Base-by-base conservation (phyloP, 148 eudicot species). In the Polygonum maritimum region DNA sequence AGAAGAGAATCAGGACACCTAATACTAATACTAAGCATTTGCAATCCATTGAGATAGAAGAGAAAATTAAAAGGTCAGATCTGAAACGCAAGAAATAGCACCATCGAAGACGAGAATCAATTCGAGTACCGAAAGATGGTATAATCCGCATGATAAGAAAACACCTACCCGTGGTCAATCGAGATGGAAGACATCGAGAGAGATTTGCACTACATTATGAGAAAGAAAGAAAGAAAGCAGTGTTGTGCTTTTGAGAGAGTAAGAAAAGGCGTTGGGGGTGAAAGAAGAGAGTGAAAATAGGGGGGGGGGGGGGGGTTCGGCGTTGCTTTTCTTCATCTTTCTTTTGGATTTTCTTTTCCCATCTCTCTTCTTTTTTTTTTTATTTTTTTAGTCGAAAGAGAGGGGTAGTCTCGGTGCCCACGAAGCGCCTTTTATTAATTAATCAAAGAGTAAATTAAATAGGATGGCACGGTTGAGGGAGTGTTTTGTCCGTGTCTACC, bases 131-230 rank as follows among this genome's bases (percentile, higher is more conserved):
- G 38, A 12, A 12, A 15, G 16, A 4, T 67, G 45, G 41, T 15
- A 38, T 19, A 67, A 67, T 67, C 45, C 21, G 15, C 21, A 36
- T 7, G 18, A 0, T 15, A 36, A 3, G 15, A 67, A 48, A 55
- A 67, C 1, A 35, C 71, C 70, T 77, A 81, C n/a, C 82, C 84
- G 77, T 77, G 78, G 77, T 80, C 82, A 33, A 85, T 57, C 55
- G 62, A 73, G 14, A 57, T 69, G 14, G 71, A 81, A 79, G 79
- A 35, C 76, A 80, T 75, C 40, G 73, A 75, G 48, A 75, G 48
- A 12, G 63, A 22, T 26, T 22, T 58, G 44, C 47, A 75, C 60
- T 73, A 78, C 81, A 47, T 67, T 39, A 67, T 22, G 69, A 40
- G 81, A 75, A 62, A 5, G 15, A 75, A 75, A 45, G 9, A 49